These are phyloP conservation scores for Daldinia grandis DNA, from an alignment of 495 filamentous ascomycete genomes.

Conservation along the genomic window DNA sequence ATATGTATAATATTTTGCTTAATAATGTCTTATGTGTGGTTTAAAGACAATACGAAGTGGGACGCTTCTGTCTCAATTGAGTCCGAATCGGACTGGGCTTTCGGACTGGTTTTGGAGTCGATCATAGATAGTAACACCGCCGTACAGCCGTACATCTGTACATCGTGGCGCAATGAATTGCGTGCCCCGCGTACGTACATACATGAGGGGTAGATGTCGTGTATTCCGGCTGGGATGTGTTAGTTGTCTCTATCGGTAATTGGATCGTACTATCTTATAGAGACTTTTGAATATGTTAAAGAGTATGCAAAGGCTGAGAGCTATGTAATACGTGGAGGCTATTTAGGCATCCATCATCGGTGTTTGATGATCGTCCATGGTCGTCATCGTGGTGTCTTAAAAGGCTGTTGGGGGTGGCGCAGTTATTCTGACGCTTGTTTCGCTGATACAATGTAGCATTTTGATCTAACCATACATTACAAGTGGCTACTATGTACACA, in stretches of 20 bases:
- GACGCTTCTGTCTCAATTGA: background rate
- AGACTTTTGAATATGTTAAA: background rate
- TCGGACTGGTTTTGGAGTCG: background rate
- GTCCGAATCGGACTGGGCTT: background rate
- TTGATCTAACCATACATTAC: background rate
- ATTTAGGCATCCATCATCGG: background rate
- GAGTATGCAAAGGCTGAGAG: background rate
- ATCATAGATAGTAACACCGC: background rate
- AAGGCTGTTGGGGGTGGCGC: conserved; percentile 30
- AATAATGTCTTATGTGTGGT: conserved; percentile 4
- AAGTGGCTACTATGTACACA: background rate
- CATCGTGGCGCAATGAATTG: conserved; percentile 9
- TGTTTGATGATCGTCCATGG: conserved; percentile 5
- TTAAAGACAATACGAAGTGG: background rate
- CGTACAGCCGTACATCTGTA: background rate
- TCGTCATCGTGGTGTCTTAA: conserved; percentile 22
- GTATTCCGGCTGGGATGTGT: background rate
- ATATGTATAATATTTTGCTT: background rate
- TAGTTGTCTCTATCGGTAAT: background rate
- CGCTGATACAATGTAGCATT: background rate
- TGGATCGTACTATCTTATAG: background rate
- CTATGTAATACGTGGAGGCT: background rate
- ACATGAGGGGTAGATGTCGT: background rate
- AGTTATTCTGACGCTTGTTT: conserved; percentile 20
- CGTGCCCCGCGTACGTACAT: background rate